Conservation (phyloP, 306 rosid species). For the Fragaria iinumae region DNA sequence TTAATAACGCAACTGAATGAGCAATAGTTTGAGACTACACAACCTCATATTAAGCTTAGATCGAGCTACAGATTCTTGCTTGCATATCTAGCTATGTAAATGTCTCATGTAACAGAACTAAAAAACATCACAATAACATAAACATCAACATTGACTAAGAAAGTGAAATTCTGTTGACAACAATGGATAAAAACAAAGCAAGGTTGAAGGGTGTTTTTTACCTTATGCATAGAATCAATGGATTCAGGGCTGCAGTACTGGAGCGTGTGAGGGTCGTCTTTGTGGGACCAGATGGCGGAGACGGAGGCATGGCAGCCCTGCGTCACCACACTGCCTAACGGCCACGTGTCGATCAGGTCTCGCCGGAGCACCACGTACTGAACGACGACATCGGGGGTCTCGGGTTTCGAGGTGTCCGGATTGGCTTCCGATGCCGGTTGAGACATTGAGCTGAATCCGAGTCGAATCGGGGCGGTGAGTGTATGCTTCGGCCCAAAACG, state of each 20-base stretch:
- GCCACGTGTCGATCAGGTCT: conserved; percentile 85
- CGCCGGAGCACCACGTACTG: conserved; percentile 96
- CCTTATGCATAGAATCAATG: conserved; percentile 89
- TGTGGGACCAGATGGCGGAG: conserved; percentile 68
- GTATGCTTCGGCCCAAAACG: conserved; percentile 18
- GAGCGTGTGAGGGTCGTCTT: conserved; percentile 57
- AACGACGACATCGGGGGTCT: conserved; percentile 45
- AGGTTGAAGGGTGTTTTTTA: background rate
- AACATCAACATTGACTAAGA: background rate
- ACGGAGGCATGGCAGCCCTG: conserved; percentile 95
- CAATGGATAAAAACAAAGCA: background rate
- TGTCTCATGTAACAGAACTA: background rate
- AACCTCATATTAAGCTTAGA: background rate
- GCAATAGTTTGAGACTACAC: background rate
- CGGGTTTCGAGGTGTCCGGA: conserved; percentile 25
- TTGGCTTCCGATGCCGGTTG: conserved; percentile 35
- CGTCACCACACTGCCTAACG: conserved; percentile 78
- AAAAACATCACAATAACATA: background rate
- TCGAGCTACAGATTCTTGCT: background rate
- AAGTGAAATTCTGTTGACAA: background rate
- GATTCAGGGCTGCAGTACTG: conserved; percentile 65
- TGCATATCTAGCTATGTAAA: background rate
- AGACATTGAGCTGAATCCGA: conserved; percentile 58
- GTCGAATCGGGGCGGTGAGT: conserved; percentile 29
- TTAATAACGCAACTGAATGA: background rate